Evolutionary conservation across 768 basidiomycete species (phyloP).

Genomic region (Boletus vinaceobasis): DNA sequence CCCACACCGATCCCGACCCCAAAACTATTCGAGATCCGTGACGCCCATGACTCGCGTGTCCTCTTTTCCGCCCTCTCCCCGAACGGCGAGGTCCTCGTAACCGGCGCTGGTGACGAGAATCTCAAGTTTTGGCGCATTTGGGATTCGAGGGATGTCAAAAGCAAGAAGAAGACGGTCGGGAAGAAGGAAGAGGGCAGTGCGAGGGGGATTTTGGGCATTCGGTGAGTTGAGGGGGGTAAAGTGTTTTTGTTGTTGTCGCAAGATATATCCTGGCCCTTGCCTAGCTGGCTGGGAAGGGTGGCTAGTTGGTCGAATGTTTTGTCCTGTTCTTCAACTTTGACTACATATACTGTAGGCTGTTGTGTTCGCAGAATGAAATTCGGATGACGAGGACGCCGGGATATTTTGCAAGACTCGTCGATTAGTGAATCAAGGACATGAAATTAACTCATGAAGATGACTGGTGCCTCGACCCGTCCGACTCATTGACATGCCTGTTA

Average conservation of each 20-base stretch:
- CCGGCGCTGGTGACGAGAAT: constrained; percentile 93
- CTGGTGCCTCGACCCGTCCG: no score
- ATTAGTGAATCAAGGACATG: no score
- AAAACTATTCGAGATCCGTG: constrained; percentile 57
- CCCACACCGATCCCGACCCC: constrained; percentile 16
- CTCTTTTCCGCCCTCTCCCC: constrained; percentile 84
- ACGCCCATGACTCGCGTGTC: constrained; percentile 91
- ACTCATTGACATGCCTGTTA: no score
- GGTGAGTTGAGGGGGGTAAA: constrained; percentile 17
- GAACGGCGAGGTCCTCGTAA: constrained; percentile 87
- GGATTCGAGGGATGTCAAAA: constrained; percentile 50
- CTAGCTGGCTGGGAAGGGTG: neutral
- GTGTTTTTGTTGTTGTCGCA: neutral
- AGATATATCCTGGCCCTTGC: neutral
- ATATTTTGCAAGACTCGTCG: no score
- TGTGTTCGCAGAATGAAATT: no score
- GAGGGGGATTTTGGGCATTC: constrained; percentile 36
- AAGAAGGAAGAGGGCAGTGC: constrained; percentile 34
- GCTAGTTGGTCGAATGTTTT: neutral
- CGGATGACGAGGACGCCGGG: no score
- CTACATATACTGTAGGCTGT: no score
- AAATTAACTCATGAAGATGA: no score
- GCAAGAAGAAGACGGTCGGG: constrained; percentile 27
- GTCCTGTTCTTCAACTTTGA: neutral
- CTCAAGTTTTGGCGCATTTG: constrained; percentile 94